Evolutionary conservation across 108 stramenopile genomes (phyloP), one percentile per base, ranked within the genome.

Genomic region (Nitzschia sp.): DNA sequence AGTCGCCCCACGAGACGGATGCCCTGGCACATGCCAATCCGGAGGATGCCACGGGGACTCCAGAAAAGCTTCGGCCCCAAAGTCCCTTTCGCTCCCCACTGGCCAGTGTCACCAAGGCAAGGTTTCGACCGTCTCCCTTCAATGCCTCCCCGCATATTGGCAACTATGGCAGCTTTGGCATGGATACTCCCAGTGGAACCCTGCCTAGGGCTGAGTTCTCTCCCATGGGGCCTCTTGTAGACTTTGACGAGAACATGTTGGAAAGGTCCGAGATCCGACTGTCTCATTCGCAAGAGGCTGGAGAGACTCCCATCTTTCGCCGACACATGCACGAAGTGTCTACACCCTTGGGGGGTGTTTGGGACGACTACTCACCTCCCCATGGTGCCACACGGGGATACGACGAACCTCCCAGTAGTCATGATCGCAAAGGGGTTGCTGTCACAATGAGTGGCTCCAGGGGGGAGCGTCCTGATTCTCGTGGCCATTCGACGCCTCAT

Each of bases 131-230:
- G 20, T 67, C 67, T 20, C 68, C 68, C 11, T 67, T 67, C n/a
- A 24, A 50, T 12, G 46, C 52, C n/a, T 67, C 63, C 41, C 66
- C 52, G 7, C 10, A n/a, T 15, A 37, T 53, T 40, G 57, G 51
- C 46, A 9, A 37, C 25, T 55, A 53, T 38, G 73, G 79, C 25
- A 81, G 80, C 51, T 81, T 81, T 70, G 78, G 70, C 2, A 65
- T 81, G 63, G 80, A 75, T 26, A 80, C 80, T 37, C 80, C 80
- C 9, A 58, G 56, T 34, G 73, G 63, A 8, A 59, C 61, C 2
- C 53, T 69, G 37, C 41, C 63, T 14, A 22, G 19, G 10, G 56
- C 48, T 10, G 75, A 68, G 21, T 80, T 71, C 61, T 80, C 80
- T 10, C 80, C 80, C 11, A 74, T 76, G 74, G 75, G 79, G 38